These are phyloP conservation scores for Fusarium devonianum DNA, from an alignment of 2,329 filamentous ascomycete species.

Conservation along the genomic window DNA sequence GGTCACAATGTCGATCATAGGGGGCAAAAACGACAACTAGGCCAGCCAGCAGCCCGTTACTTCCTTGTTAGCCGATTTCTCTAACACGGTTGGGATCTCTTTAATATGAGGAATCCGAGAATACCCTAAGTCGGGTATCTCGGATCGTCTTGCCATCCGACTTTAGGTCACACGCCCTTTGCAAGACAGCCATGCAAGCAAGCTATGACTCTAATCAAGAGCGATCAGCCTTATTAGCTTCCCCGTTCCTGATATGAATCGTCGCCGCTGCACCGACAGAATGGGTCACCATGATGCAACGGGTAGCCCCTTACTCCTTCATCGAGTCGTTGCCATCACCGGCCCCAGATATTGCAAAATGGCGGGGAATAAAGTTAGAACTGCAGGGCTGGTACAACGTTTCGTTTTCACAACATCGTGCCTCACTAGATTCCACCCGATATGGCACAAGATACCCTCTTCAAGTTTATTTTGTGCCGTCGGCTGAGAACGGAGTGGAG, in stretches of 20 bases:
- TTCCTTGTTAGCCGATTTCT: background rate
- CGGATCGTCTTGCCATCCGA: constrained; percentile 5
- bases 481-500: too few species aligned
- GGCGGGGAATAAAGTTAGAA: too few species aligned
- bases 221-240: constrained; percentile 6
- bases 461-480: too few species aligned
- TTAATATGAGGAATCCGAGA: constrained; percentile 16
- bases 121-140: constrained; percentile 12
- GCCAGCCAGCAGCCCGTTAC: too few species aligned
- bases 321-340: too few species aligned
- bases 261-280: too few species aligned
- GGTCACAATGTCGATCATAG: constrained; percentile 24
- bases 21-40: too few species aligned
- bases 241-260: too few species aligned
- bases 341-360: too few species aligned
- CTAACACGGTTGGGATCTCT: too few species aligned
- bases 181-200: constrained; percentile 21
- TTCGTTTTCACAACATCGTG: background rate
- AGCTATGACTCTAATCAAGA: constrained; percentile 6
- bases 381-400: constrained; percentile 21
- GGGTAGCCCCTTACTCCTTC: background rate
- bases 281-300: constrained; percentile 7
- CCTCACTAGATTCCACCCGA: constrained; percentile 7
- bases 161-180: constrained; percentile 29
- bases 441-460: too few species aligned